phyloP scores from a whole-genome alignment of 2,329 filamentous ascomycete species.

The Microsporum audouinii region DNA sequence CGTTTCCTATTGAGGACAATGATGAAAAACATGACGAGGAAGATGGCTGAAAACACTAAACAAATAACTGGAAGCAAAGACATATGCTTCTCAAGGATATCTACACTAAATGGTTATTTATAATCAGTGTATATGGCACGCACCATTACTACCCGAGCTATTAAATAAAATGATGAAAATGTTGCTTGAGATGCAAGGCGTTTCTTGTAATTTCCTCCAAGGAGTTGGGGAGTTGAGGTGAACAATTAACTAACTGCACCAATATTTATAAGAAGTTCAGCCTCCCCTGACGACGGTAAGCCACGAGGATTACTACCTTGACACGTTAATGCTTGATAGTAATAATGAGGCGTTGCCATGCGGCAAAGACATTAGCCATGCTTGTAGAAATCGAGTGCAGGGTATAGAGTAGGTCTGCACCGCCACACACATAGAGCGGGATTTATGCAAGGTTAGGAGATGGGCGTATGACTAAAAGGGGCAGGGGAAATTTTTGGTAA shows the following conservation, averaged over 20 bases:
- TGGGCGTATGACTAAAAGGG: not conserved
- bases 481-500: not conserved
- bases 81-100: not conserved
- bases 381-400: not conserved
- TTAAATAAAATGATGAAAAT: not conserved
- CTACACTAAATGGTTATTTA: not conserved
- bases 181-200: not conserved
- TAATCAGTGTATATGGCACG: not conserved
- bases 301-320: not conserved
- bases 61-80: not conserved
- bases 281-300: not conserved
- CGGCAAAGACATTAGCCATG: not conserved
- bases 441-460: not conserved
- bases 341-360: not conserved
- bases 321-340: not conserved
- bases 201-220: not conserved
- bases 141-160: too few relatives aligned
- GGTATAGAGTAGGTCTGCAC: not conserved
- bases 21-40: slow-evolving; percentile 55
- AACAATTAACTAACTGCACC: not conserved
- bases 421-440: not conserved
- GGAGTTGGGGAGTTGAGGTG: not conserved
- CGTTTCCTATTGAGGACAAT: slow-evolving; percentile 73
- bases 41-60: slow-evolving; percentile 14
- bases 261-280: not conserved